Evolutionary conservation across 1,139 yeast genomes (phyloP), one percentile per base, ranked within the genome.

Genomic region (Blastobotrys proliferans): DNA sequence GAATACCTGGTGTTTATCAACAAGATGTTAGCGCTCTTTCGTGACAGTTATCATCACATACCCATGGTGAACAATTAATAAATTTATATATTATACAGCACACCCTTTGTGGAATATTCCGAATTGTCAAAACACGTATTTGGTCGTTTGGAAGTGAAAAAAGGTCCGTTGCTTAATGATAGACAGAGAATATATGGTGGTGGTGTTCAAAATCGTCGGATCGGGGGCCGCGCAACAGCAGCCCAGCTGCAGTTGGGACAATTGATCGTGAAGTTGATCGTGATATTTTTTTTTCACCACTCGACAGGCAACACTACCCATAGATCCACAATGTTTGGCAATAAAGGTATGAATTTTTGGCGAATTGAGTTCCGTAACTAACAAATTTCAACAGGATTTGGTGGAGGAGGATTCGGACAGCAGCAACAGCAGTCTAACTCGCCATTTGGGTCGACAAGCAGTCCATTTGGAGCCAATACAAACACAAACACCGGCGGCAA

Each of bases 1-100:
- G 97, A 63, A 92, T 90, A 73, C 98, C 98, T 68, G 53, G 33
- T 35, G 3, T 16, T 22, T 19, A 21, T 25, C n/a, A 2, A 8
- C 6, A 8, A 9, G 24, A 31, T 19, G 38, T 40, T 34, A 38
- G 41, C n/a, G 28, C 11, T 27, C 11, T 19, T 2, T 6, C 33
- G 14, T 11, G 26, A 8, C 26, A 22, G 26, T 22, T 11, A 22
- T 22, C 26, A 22, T 22, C 26, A n/a, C 43, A 10, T 16, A 35
- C 46, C 41, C 44, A 35, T 38, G 19, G 38, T 31, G 30, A 20
- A 4, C n/a, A n/a, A n/a, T 13, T 26, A 5, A 5, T 26, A 4
- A 8, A 5, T 5, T 26, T 26, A 13, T n/a, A 24, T n/a, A n/a
- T 26, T 16, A 26, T 16, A 4, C 29, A 26, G 29, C 29, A 13